phyloP scores from a whole-genome alignment of 1,284 basidiomycete genomes.

The Apiotrichum montevideense region DNA sequence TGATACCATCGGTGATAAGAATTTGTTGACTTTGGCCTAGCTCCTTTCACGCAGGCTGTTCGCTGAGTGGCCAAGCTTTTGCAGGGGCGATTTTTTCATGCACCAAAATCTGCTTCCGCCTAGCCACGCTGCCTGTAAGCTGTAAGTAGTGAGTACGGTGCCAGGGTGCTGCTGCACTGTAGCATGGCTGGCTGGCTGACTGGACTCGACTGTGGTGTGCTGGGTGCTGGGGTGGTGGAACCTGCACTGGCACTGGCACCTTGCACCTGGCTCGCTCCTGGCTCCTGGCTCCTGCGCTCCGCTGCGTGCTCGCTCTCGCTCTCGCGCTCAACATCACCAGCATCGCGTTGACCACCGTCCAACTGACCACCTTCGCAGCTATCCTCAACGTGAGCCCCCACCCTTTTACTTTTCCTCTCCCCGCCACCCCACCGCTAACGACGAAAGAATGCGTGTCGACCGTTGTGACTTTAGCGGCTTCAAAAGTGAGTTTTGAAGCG shows the following conservation, averaged over 20 bases:
- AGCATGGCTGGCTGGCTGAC: too few species aligned
- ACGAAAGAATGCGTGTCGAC: constrained; percentile 74
- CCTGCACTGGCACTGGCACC: not conserved
- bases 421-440: not conserved
- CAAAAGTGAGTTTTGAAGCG: constrained; percentile 47
- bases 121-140: too few species aligned
- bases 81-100: too few species aligned
- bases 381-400: not conserved
- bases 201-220: too few species aligned
- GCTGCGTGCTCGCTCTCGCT: not conserved
- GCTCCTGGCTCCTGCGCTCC: not conserved
- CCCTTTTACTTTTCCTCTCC: not conserved
- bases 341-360: not conserved
- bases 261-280: not conserved
- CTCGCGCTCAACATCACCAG: not conserved
- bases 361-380: not conserved
- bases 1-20: too few species aligned
- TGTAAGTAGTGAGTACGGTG: too few species aligned
- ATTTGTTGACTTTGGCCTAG: too few species aligned
- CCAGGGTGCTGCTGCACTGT: too few species aligned
- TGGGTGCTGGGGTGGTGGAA: too few species aligned
- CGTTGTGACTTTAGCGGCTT: constrained; percentile 92
- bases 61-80: too few species aligned
- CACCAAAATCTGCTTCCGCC: too few species aligned
- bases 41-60: too few species aligned